Percentiles rank a stretch among this genome's conserved stretches.
phyloP scores from a whole-genome alignment of 1,139 yeast genomes.

The Suhomyces bribrorum region DNA sequence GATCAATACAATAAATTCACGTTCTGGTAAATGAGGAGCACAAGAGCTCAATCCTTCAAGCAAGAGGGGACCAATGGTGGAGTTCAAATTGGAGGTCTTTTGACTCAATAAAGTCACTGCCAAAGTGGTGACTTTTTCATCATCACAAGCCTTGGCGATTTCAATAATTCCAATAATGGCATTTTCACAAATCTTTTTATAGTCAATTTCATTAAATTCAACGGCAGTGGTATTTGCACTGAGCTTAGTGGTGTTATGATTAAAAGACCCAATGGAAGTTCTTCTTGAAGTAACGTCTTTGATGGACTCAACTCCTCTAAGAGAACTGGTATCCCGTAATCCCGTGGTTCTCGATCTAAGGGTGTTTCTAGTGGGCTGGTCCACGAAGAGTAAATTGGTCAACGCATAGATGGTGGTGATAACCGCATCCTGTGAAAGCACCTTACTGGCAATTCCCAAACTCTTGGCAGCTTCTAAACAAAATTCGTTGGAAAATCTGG shows the following conservation, averaged over 20 bases:
- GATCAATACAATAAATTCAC: slow-evolving; percentile 58
- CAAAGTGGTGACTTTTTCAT: slow-evolving; percentile 74
- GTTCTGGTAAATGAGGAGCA: slow-evolving; percentile 58
- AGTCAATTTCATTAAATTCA: slow-evolving; percentile 33
- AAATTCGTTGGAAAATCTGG: slow-evolving; percentile 33
- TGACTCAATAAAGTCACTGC: slow-evolving; percentile 84
- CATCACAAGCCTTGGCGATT: slow-evolving; percentile 68
- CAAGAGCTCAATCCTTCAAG: slow-evolving; percentile 59
- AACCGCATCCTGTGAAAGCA: slow-evolving; percentile 72
- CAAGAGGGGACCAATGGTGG: slow-evolving; percentile 41
- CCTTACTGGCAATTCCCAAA: slow-evolving; percentile 48
- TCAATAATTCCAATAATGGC: slow-evolving; percentile 73
- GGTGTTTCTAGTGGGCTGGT: slow-evolving; percentile 14
- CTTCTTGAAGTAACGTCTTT: slow-evolving; percentile 20
- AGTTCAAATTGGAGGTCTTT: slow-evolving; percentile 44
- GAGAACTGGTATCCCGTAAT: slow-evolving; percentile 18
- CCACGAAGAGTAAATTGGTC: slow-evolving; percentile 66
- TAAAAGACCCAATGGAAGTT: slow-evolving; percentile 21
- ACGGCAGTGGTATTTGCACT: slow-evolving; percentile 9
- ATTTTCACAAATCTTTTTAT: slow-evolving; percentile 50
- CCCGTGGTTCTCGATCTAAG: slow-evolving; percentile 24
- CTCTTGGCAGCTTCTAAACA: slow-evolving; percentile 38
- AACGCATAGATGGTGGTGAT: slow-evolving; percentile 87
- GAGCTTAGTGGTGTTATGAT: slow-evolving; percentile 6
- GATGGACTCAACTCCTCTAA: slow-evolving; percentile 9